Base-by-base conservation (phyloP, 1,284 basidiomycete genomes). In the Mixia osmundae region DNA sequence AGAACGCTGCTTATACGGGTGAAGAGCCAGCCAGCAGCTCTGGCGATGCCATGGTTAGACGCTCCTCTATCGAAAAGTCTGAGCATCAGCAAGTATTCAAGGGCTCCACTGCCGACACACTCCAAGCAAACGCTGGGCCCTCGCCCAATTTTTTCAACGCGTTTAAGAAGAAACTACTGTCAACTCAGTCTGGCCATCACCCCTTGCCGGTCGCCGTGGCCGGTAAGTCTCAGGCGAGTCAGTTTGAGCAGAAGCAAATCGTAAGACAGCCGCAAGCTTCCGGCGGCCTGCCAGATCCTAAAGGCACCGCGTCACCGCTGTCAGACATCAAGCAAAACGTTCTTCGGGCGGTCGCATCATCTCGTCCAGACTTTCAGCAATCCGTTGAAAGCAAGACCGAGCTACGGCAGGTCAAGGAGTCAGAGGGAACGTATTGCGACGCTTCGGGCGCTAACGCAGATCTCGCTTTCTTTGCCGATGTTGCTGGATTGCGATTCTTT, bases 401-500 rank as follows among this genome's bases (percentile, higher is more conserved):
- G 25, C 43, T 47, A 22, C 53, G 51, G 4, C 46, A 54, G 22
- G 56, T 61, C 39, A 57, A 54, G 29, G 57, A 58, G 33, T 54
- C 54, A 3, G 48, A 51, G 16, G 34, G 33, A 4, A 46, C 48
- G 11, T 61, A 59, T 45, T 61, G 59, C 48, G 58, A 59, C 37
- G 9, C 10, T 25, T 29, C 7, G n/a, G 15, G 15, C 8, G 46
- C 42, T 3, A 42, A 50, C 11, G 51, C 55, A 3, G 49, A 56
- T 37, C 49, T 61, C 6, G 46, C 49, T 9, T 57, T 57, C 25
- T 50, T 55, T 4, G 57, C 54, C 3, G 48, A 54, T 12, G 47
- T 60, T 11, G 44, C 43, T 3, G 54, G 54, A 1, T 45, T 58
- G 48, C 50, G 55, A 10, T 54, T 61, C 37, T 61, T 51, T 38